Conservation (phyloP, 306 rosid species). For the Corylus americana region DNA sequence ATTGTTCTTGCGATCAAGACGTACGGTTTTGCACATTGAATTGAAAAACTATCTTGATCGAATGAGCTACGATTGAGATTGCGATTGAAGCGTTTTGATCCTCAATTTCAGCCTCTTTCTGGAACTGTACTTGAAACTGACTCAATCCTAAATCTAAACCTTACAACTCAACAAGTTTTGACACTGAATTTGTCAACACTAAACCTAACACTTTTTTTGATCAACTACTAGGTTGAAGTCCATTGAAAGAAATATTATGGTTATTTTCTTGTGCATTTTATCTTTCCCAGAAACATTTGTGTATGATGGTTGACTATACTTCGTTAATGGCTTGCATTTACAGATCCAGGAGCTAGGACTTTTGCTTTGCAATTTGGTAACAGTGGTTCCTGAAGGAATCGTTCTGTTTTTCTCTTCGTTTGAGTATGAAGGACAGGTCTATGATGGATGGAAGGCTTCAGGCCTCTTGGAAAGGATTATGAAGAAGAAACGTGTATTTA, state of each 20-base stretch:
- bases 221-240: not conserved
- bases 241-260: not conserved
- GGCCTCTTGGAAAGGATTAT: conserved; percentile 80
- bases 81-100: too few relatives aligned
- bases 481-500: conserved; percentile 73
- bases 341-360: conserved; percentile 86
- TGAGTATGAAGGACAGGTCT: conserved; percentile 76
- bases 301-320: conserved; percentile 24
- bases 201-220: too few relatives aligned
- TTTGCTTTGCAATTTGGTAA: conserved; percentile 77
- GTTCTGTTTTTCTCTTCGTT: conserved; percentile 96
- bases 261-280: not conserved
- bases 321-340: conserved; percentile 30
- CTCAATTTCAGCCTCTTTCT: too few relatives aligned
- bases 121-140: too few relatives aligned
- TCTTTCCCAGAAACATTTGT: conserved; percentile 10
- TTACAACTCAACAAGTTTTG: too few relatives aligned
- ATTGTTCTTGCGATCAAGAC: too few relatives aligned
- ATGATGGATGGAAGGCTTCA: conserved; percentile 74
- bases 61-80: too few relatives aligned
- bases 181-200: not conserved
- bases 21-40: too few relatives aligned
- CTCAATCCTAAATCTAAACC: too few relatives aligned
- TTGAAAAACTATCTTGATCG: too few relatives aligned
- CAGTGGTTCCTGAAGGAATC: conserved; percentile 82